Base-by-base conservation (phyloP, 208 protist genomes). In the Acanthamoeba sp. region DNA sequence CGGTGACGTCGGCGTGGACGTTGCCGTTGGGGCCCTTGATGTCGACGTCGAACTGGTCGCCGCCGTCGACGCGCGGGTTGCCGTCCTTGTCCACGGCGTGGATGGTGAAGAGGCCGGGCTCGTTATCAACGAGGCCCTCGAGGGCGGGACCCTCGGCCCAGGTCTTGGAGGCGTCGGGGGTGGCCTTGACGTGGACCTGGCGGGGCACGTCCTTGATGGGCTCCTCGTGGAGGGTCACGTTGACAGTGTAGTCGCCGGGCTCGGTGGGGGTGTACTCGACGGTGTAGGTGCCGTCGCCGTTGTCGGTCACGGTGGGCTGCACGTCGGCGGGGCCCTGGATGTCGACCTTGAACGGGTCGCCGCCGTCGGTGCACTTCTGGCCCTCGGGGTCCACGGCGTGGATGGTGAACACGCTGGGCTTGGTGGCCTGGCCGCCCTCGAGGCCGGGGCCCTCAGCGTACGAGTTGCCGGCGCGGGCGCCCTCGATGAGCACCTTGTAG, bases 251-350 rank as follows among this genome's bases (percentile, higher is more conserved):
- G 2, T 94, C 52, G 32, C 85, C 66, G 84, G 62, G 32, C 66
- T 80, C 64, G 48, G 94, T 95, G 57, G 96, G 96, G 34, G 71
- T 95, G 71, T 97, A 97, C 1, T 57, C 18, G 12, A 96, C 95
- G 36, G 62, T 94, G 94, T 97, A 97, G 36, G 96, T 97, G 92
- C 96, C 96, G n/a, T 97, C 95, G 20, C 96, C 96, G 45, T 97
- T 97, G 89, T 96, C 95, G n/a, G 59, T 36, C 52, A 97, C 94
- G 32, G 57, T 20, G 45, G 96, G 76, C 12, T 91, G 71, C n/a
- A 97, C 93, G 34, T 95, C 95, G 42, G 94, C 73, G 73, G 95
- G 92, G 62, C 93, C 96, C 48, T 22, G 48, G 76, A 97, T 93
- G 34, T 69, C 66, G 22, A 96, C 96, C 69, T 93, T 92, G 92